Conservation (phyloP, 2,329 filamentous ascomycete species). For the Achaetomium macrosporum region DNA sequence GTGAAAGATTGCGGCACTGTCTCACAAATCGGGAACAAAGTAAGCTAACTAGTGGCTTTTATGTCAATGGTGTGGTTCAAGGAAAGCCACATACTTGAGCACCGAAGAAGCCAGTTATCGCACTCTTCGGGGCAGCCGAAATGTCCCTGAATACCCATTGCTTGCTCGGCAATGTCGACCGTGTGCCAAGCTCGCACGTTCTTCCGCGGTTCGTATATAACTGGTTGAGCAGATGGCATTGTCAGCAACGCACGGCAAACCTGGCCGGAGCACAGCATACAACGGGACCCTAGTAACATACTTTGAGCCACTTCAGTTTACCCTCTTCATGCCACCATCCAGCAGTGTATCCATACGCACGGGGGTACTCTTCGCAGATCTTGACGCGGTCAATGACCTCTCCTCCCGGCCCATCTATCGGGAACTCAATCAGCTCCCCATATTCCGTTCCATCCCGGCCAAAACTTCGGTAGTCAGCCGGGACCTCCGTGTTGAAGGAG, state of each 20-base stretch:
- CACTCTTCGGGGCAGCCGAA: background rate
- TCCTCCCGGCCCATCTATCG: background rate
- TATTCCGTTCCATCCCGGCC: background rate
- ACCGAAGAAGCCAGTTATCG: background rate
- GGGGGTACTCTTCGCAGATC: background rate
- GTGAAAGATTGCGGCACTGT: background rate
- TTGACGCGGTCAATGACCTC: background rate
- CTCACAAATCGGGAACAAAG: background rate
- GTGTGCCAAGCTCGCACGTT: background rate
- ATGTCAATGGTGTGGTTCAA: no score
- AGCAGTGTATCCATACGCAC: background rate
- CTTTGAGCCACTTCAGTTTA: background rate
- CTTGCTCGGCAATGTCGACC: background rate
- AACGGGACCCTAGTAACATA: background rate
- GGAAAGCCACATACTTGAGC: background rate
- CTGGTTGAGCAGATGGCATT: no score
- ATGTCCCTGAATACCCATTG: background rate
- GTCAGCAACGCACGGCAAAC: no score
- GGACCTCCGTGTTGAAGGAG: background rate
- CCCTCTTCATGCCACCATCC: background rate
- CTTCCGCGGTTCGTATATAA: background rate
- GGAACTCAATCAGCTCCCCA: background rate
- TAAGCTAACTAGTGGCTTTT: no score
- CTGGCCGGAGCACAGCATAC: no score
- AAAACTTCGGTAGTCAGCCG: background rate